Conservation (phyloP, 1,284 basidiomycete genomes). For the Microbotryum saponariae region DNA sequence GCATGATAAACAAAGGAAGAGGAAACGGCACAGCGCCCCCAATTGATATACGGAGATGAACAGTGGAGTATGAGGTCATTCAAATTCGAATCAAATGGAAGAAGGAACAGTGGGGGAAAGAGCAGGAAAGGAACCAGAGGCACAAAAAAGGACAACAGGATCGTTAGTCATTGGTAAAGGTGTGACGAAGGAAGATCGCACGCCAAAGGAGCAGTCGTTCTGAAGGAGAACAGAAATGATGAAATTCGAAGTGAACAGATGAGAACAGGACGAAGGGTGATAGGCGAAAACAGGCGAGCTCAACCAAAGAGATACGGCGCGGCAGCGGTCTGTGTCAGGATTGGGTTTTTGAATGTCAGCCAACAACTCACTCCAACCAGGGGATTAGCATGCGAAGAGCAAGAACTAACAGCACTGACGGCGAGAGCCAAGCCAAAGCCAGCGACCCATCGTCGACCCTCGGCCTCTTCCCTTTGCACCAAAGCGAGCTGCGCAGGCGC, state of each 20-base stretch:
- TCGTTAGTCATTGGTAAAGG: background rate
- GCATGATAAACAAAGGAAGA: no score
- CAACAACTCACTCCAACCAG: no score
- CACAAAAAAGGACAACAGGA: no score
- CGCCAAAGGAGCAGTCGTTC: background rate
- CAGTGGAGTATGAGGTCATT: no score
- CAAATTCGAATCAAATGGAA: no score
- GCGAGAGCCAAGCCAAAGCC: conserved; percentile 29
- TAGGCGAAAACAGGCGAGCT: background rate
- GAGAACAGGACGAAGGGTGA: background rate
- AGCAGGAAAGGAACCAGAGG: no score
- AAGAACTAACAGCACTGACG: conserved; percentile 14
- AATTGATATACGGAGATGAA: no score
- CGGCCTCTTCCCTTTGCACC: conserved; percentile 14
- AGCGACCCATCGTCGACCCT: conserved; percentile 26
- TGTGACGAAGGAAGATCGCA: background rate
- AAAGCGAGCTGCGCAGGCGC: conserved; percentile 3
- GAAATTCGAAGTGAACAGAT: no score
- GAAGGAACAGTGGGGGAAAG: no score
- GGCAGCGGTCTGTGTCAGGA: conserved; percentile 16
- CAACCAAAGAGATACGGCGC: conserved; percentile 32
- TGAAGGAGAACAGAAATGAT: background rate
- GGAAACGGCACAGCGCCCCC: no score
- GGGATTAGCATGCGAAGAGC: no score
- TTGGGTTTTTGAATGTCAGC: no score